Base-by-base conservation (phyloP, 2,329 filamentous ascomycete species). In the Alternaria triticina region DNA sequence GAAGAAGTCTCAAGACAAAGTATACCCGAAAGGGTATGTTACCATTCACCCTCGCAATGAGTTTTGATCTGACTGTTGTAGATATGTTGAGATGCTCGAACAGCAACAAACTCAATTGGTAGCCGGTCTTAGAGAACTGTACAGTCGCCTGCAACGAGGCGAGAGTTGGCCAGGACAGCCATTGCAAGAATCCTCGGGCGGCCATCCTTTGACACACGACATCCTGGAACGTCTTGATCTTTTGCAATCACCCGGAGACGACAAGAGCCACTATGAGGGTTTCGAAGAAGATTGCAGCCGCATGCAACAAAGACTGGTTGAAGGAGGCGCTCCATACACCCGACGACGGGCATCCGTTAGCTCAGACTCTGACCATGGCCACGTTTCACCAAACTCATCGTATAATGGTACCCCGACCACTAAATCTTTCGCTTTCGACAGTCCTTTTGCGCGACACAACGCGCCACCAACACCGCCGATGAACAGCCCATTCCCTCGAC, bases 1-100 rank as follows among this genome's bases (percentile, higher is more conserved):
- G 59, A 90, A 89, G 77, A 89, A 89, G 82, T 85, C 86, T 7
- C 87, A 89, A 70, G 88, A 90, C 78, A 90, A 89, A 77, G 85
- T 89, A 50, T 89, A 90, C 76, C 88, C 88, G n/a, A 90, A 89
- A 80, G 88, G 88, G 85, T 90, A 78, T 12, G 70, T 62, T 23
- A n/a, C 5, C 3, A 30, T 4, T 22, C 47, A 20, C 22, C 11
- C 8, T 40, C 30, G 23, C 15, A 47, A 12, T 11, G 22, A 8
- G 27, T 36, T 8, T 20, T 13, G 25, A 13, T 20, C 70, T 75
- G 49, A 71, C 64, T 47, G 6, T 51, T 12, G 10, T 45, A 89
- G 87, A 67, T 89, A 88, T 65, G 87, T 90, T 28, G 88, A 90
- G 76, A 89, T 89, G 87, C 84, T 90, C 54, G 88, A 90, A 72